phyloP scores from a whole-genome alignment of 768 basidiomycete species.

The Crepidotus variabilis region DNA sequence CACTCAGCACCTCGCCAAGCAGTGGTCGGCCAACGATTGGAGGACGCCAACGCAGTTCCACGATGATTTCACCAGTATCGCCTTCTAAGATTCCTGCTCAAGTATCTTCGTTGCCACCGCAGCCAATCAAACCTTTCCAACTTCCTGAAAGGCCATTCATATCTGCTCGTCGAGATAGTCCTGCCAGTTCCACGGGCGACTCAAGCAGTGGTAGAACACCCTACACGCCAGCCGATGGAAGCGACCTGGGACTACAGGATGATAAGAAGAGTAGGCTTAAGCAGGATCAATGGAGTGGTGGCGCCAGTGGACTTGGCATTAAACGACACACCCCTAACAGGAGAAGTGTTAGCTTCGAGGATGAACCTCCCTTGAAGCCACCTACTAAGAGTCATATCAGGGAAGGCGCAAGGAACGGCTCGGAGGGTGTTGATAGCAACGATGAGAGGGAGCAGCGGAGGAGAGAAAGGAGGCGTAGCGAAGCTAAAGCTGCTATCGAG shows the following conservation, averaged over 20 bases:
- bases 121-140: slow-evolving; percentile 20
- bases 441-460: slow-evolving; percentile 53
- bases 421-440: slow-evolving; percentile 28
- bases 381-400: slow-evolving; percentile 16
- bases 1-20: not conserved
- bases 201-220: slow-evolving; percentile 77
- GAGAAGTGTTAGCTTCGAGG: slow-evolving; percentile 69
- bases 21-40: slow-evolving; percentile 5
- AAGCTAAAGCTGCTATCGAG: slow-evolving; percentile 87
- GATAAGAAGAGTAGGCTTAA: slow-evolving; percentile 8
- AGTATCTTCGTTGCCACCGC: slow-evolving; percentile 15
- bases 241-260: slow-evolving; percentile 42
- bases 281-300: slow-evolving; percentile 14
- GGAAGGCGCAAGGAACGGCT: slow-evolving; percentile 10
- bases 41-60: slow-evolving; percentile 35
- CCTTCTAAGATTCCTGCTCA: not conserved
- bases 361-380: slow-evolving; percentile 27
- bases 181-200: slow-evolving; percentile 82
- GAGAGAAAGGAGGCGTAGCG: slow-evolving; percentile 70
- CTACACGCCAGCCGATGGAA: slow-evolving; percentile 75
- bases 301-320: slow-evolving; percentile 14
- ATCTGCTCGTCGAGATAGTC: slow-evolving; percentile 52
- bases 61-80: slow-evolving; percentile 29
- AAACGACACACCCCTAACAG: slow-evolving; percentile 31
- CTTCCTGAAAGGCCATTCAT: slow-evolving; percentile 55